Percentiles rank a stretch among this genome's conserved stretches.
Evolutionary conservation across 148 eudicot species (phyloP).

Genomic region (Amaranthus palmeri): DNA sequence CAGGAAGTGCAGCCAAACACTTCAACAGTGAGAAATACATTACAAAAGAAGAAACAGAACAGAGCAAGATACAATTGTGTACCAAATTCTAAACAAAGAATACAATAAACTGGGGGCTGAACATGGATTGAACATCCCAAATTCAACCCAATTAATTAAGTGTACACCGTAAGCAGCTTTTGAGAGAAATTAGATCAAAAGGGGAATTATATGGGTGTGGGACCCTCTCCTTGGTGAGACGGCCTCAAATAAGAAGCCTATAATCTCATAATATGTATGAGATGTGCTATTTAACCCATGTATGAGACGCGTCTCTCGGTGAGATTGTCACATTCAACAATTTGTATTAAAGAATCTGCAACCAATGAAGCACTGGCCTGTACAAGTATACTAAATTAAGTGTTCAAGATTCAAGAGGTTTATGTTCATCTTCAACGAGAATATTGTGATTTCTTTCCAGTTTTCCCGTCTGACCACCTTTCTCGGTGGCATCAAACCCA

Average conservation of each 20-base stretch:
- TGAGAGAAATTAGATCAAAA: neutral
- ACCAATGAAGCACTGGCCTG: constrained; percentile 15
- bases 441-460: neutral
- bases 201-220: no score
- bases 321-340: no score
- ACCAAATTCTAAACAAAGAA: neutral
- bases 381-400: constrained; percentile 12
- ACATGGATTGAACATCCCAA: neutral
- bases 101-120: neutral
- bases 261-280: no score
- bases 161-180: constrained; percentile 16
- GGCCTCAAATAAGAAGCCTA: no score
- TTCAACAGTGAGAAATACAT: no score
- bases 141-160: neutral
- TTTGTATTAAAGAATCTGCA: constrained; percentile 14
- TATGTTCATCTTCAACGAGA: constrained; percentile 15
- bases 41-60: neutral
- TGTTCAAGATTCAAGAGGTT: constrained; percentile 19
- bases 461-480: neutral
- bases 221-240: no score
- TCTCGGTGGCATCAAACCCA: constrained; percentile 2
- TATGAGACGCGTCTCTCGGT: no score
- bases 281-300: no score
- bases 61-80: neutral
- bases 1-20: no score